These are phyloP conservation scores for Trichoderma sp. DNA, from an alignment of 2,329 filamentous ascomycete species.

Conservation along the genomic window DNA sequence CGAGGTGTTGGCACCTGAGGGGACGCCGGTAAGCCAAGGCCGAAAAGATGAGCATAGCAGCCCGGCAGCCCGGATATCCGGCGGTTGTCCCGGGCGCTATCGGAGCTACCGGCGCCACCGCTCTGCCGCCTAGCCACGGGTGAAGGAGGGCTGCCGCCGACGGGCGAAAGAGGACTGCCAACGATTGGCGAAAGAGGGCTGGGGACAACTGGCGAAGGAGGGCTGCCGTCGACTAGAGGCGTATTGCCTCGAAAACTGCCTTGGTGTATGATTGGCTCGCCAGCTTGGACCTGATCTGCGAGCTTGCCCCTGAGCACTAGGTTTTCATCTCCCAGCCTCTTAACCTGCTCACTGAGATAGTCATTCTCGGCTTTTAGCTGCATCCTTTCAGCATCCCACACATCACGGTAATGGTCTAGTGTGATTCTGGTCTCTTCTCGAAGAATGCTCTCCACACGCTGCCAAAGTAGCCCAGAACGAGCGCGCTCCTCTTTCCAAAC, in stretches of 20 bases:
- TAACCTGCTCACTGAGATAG: neutral
- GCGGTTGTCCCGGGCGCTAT: neutral
- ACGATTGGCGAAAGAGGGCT: neutral
- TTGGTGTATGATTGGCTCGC: neutral
- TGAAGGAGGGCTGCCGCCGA: neutral
- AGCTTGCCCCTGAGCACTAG: neutral
- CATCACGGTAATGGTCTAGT: neutral
- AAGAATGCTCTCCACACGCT: neutral
- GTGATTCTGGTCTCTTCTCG: neutral
- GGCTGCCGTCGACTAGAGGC: neutral
- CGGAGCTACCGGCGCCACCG: neutral
- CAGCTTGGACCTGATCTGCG: conserved; percentile 14
- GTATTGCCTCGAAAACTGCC: conserved; percentile 38
- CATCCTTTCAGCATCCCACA: neutral
- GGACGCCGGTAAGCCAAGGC: neutral
- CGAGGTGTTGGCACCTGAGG: neutral
- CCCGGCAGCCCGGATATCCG: neutral
- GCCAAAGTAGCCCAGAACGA: too few relatives aligned
- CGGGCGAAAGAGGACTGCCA: neutral
- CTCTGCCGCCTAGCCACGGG: neutral
- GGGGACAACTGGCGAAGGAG: neutral
- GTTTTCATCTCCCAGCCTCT: neutral
- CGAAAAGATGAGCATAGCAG: neutral
- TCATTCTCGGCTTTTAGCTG: neutral
- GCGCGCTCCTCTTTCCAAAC: neutral